These are phyloP conservation scores for slime mould (Dictyostelium discoideum) DNA, from an alignment of 78 protist genomes.

Conservation along the genomic window dicty_2.7 NC_007088.5:8177501-8178000, in stretches of 20 bases:
- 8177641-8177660: background rate
- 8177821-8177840: no score
- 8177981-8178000: background rate
- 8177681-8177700: background rate
- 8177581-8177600: constrained; percentile 78
- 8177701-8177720: background rate
- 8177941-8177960: no score
- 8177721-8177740: constrained; percentile 7
- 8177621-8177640: background rate
- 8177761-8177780: background rate
- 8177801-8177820: background rate
- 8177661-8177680: background rate
- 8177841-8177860: no score
- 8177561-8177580: constrained; percentile 87
- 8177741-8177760: background rate
- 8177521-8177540: no score
- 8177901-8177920: no score
- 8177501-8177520: no score
- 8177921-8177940: no score
- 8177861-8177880: no score
- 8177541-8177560: background rate
- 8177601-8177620: constrained; percentile 24
- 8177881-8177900: background rate
- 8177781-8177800: background rate
- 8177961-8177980: background rate